These are phyloP conservation scores for Komagataella pastoris DNA, from an alignment of 805 yeast species.

Conservation along the genomic window DNA sequence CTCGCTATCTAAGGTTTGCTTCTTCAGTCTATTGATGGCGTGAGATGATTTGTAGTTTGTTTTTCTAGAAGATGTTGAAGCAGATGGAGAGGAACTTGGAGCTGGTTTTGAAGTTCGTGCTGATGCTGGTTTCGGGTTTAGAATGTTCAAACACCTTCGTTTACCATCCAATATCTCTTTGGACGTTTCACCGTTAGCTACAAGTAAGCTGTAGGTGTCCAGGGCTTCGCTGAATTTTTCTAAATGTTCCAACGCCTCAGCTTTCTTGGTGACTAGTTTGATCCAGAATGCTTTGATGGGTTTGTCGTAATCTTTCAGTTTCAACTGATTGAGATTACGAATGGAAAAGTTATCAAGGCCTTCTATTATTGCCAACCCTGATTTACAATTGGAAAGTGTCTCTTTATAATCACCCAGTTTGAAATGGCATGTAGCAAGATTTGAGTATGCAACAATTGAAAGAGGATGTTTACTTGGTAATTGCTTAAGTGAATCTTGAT, in stretches of 20 bases:
- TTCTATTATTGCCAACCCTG: constrained; percentile 29
- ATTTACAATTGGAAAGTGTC: constrained; percentile 31
- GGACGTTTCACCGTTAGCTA: constrained; percentile 55
- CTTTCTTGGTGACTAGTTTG: constrained; percentile 56
- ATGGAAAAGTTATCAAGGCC: constrained; percentile 12
- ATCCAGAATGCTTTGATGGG: constrained; percentile 57
- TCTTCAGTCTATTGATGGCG: constrained; percentile 37
- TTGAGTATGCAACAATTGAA: constrained; percentile 58
- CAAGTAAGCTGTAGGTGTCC: constrained; percentile 41
- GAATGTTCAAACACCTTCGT: constrained; percentile 56
- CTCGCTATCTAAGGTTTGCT: constrained; percentile 29
- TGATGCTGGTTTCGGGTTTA: constrained; percentile 36
- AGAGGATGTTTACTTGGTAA: constrained; percentile 56
- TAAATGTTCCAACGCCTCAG: constrained; percentile 72
- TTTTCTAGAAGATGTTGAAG: constrained; percentile 4
- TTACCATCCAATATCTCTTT: constrained; percentile 66
- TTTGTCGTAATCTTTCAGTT: constrained; percentile 31
- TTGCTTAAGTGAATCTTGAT: constrained; percentile 30
- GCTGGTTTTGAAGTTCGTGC: constrained; percentile 10
- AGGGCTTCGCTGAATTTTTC: constrained; percentile 62
- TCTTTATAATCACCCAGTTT: constrained; percentile 59
- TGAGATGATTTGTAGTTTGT: constrained; percentile 10
- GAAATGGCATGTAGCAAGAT: constrained; percentile 52
- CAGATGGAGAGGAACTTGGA: constrained; percentile 10
- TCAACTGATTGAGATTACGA: constrained; percentile 17